These are phyloP conservation scores for Penicillium frequentans DNA, from an alignment of 2,329 filamentous ascomycete species.

Conservation along the genomic window DNA sequence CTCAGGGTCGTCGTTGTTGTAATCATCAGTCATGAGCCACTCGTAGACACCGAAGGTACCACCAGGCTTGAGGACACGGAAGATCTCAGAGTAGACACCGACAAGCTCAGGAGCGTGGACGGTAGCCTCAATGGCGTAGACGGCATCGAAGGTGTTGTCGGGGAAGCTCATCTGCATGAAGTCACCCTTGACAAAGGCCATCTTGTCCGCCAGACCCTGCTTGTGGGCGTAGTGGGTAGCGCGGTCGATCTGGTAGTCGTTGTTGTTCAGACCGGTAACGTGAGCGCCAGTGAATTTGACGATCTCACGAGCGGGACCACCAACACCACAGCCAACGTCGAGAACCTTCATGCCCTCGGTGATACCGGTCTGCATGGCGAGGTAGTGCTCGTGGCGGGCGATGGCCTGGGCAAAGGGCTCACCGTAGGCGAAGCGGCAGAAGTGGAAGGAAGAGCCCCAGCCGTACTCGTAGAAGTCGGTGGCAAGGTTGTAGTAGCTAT, in stretches of 20 bases:
- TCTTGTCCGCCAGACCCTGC: conserved; percentile 76
- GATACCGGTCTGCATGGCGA: conserved; percentile 84
- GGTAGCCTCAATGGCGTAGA: conserved; percentile 97
- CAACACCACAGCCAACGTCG: conserved; percentile 95
- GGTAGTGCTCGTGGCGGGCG: conserved; percentile 95
- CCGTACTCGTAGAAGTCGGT: conserved; percentile 96
- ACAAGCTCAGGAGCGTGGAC: conserved; percentile 89
- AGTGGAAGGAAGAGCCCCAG: conserved; percentile 96
- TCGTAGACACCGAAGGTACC: conserved; percentile 97
- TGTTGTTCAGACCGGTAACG: conserved; percentile 94
- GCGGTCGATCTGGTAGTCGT: conserved; percentile 97
- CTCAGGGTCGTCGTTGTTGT: conserved; percentile 82
- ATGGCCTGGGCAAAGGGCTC: conserved; percentile 90
- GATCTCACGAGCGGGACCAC: conserved; percentile 92
- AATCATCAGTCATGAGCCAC: conserved; percentile 97
- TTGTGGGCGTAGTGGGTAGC: conserved; percentile 81
- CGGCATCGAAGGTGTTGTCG: conserved; percentile 87
- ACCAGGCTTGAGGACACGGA: conserved; percentile 91
- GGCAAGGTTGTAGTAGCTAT: conserved; percentile 92
- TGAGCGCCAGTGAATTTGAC: conserved; percentile 91
- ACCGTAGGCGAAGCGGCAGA: conserved; percentile 85
- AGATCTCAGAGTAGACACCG: conserved; percentile 92
- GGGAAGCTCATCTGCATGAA: conserved; percentile 99
- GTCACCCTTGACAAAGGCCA: conserved; percentile 89
- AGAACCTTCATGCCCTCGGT: conserved; percentile 85